Base-by-base conservation (phyloP, 495 filamentous ascomycete genomes). In the Polyplosphaeria fusca region DNA sequence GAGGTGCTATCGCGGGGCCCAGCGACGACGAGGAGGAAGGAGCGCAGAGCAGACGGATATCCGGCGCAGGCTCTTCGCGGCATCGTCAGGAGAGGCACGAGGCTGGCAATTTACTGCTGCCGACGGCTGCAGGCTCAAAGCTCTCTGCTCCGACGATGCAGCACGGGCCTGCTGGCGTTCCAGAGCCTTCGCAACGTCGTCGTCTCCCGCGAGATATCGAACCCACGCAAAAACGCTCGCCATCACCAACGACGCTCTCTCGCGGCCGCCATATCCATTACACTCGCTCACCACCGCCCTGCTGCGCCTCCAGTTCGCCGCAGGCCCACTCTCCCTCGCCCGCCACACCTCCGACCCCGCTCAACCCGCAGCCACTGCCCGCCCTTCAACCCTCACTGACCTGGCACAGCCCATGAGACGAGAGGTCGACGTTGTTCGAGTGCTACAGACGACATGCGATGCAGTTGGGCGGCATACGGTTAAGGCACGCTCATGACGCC, bases 401-500 rank as follows among this genome's bases (percentile, higher is more conserved):
- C 30, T 1, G n/a, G 22, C 32, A 18, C 18, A 56, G 53, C 52
- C 44, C 62, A 55, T 61, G 56, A 60, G 58, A 57, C 30, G 53
- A 41, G 52, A 48, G 48, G 47, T 48, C 43, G 52, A 42, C 44
- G 19, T 11, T 39, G 7, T 14, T 44, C 22, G 55, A 64, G 54
- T 24, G 47, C 50, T 23, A 43, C 49, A 51, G 48, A 52, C n/a
- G 48, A 52, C n/a, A 66, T 61, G 63, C 46, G 26, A 62, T 66
- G 63, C 58, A 53, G 63, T 48, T 62, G 63, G 54, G 27, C n/a
- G 46, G 45, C 49, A n/a, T 27, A 58, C 58, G 59, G 58, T 52
- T 62, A 61, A 61, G 58, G 63, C 57, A 55, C 52, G 52, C 64
- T 66, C 62, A 71, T 70, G 68, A 72, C 66, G 66, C 58, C 58